These are phyloP conservation scores for Angophora floribunda DNA, from an alignment of 345 rosid genomes.

Conservation along the genomic window DNA sequence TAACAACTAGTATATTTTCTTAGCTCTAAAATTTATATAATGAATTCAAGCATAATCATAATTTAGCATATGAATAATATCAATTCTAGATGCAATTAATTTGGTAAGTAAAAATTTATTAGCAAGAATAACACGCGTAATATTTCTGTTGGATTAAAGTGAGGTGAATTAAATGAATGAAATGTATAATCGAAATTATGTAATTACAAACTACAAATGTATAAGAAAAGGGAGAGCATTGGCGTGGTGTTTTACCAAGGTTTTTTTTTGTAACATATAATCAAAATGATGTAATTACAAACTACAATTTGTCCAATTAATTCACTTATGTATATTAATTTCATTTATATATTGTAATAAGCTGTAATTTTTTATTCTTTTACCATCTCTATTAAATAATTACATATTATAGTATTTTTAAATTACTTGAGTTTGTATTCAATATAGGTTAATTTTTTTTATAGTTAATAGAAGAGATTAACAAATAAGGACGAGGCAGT, in stretches of 20 bases:
- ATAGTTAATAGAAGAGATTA: not conserved
- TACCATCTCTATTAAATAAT: not conserved
- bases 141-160: not conserved
- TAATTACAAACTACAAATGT: no score
- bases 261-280: no score
- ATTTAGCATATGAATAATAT: not conserved
- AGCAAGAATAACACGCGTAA: not conserved
- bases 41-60: not conserved
- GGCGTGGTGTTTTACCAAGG: not conserved
- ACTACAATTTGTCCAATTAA: not conserved
- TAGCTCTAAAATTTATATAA: not conserved
- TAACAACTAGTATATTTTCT: not conserved
- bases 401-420: not conserved
- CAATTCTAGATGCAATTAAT: not conserved
- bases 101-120: no score
- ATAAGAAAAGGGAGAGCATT: no score
- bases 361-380: no score
- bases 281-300: not conserved
- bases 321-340: no score
- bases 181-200: no score
- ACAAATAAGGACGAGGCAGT: not conserved
- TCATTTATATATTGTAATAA: not conserved
- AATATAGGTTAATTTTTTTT: not conserved
- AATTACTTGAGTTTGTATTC: not conserved
- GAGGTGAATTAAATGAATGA: not conserved